Evolutionary conservation across 1,284 basidiomycete species (phyloP).

Genomic region (Flammula alnicola): DNA sequence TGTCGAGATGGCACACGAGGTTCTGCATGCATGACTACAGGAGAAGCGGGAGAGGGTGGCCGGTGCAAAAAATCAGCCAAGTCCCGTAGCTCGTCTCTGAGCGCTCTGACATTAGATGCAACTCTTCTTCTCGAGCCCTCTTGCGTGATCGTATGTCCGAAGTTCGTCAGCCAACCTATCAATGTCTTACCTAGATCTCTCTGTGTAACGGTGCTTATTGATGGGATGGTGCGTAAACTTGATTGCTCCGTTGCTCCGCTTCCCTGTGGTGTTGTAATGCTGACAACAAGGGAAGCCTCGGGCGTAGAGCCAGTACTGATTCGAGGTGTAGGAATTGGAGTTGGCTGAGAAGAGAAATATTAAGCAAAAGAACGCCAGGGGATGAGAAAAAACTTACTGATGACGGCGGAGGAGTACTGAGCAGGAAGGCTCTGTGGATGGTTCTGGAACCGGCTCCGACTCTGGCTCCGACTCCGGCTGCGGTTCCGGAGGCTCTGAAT

Average conservation of each 20-base stretch:
- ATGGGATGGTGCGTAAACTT: constrained; percentile 53
- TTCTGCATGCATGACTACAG: constrained; percentile 1
- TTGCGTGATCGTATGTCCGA: constrained; percentile 58
- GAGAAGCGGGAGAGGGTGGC: constrained; percentile 23
- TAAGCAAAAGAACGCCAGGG: constrained; percentile 5
- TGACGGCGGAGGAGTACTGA: constrained; percentile 44
- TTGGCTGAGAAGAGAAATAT: constrained; percentile 24
- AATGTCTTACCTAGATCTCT: constrained; percentile 64
- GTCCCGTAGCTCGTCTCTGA: constrained; percentile 65
- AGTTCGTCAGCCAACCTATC: constrained; percentile 68
- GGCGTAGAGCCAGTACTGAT: constrained; percentile 33
- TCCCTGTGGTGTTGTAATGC: constrained; percentile 66
- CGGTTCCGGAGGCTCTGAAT: constrained; percentile 26
- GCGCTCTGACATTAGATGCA: constrained; percentile 59
- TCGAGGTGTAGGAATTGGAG: constrained; percentile 16
- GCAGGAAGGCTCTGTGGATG: constrained; percentile 60
- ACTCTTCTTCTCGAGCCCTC: constrained; percentile 63
- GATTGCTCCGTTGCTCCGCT: constrained; percentile 61
- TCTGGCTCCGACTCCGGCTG: constrained; percentile 13
- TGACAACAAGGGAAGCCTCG: constrained; percentile 57
- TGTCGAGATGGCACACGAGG: constrained; percentile 11
- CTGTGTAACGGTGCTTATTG: constrained; percentile 39
- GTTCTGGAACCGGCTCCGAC: constrained; percentile 20
- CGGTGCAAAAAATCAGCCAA: constrained; percentile 53
- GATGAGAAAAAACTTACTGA: constrained; percentile 38